These are phyloP conservation scores for Letharia lupina DNA, from an alignment of 495 filamentous ascomycete species.

Conservation along the genomic window DNA sequence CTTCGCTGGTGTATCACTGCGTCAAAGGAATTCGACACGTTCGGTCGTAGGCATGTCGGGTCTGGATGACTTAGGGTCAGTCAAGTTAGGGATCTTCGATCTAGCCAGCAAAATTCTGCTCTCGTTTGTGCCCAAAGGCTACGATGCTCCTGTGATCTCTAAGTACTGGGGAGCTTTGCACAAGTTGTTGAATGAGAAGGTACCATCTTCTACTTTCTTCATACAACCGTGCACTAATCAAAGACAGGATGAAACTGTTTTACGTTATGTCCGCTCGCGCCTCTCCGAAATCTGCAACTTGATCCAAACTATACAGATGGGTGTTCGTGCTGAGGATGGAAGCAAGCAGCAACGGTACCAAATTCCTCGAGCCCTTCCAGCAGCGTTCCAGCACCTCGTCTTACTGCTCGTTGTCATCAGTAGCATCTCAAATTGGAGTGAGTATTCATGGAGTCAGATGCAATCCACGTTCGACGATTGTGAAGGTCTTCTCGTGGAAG, in stretches of 20 bases:
- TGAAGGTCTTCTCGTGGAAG: constrained; percentile 5
- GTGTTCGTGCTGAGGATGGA: constrained; percentile 13
- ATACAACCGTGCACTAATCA: neutral
- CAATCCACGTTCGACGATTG: constrained; percentile 12
- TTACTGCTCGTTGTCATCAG: constrained; percentile 13
- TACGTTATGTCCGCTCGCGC: neutral
- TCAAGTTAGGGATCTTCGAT: neutral
- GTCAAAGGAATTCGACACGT: neutral
- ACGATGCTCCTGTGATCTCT: constrained; percentile 8
- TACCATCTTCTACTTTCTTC: neutral
- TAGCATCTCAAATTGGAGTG: constrained; percentile 5
- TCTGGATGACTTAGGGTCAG: neutral
- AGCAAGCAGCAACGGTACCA: constrained; percentile 15
- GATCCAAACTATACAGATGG: constrained; percentile 9
- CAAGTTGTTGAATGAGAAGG: neutral
- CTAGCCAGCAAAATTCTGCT: constrained; percentile 1
- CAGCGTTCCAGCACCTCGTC: constrained; percentile 16
- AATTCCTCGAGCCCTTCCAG: constrained; percentile 15
- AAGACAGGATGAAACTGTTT: constrained; percentile 1
- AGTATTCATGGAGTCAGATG: constrained; percentile 10
- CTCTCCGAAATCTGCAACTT: constrained; percentile 2
- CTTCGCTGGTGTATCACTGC: too few relatives aligned
- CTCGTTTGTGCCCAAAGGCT: constrained; percentile 4
- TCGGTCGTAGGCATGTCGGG: neutral
- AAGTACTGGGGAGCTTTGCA: constrained; percentile 16